Evolutionary conservation across 805 yeast species (phyloP).

Genomic region (Saccharomycopsis javanensis): DNA sequence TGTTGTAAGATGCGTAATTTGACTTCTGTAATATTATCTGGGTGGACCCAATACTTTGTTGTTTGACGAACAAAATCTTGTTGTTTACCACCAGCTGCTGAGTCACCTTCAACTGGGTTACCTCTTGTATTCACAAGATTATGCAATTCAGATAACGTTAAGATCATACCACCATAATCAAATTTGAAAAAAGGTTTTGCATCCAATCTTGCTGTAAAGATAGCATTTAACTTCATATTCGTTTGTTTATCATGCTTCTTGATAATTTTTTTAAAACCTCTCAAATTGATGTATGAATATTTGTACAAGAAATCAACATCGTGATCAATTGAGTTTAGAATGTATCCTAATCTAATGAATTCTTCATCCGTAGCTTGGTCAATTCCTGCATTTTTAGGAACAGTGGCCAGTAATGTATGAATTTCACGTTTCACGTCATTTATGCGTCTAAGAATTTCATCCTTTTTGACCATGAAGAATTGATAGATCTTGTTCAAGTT

Average conservation of each 20-base stretch:
- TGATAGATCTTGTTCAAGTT: conserved; percentile 91
- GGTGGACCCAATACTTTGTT: conserved; percentile 98
- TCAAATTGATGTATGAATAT: conserved; percentile 85
- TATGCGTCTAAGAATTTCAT: conserved; percentile 78
- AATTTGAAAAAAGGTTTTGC: conserved; percentile 94
- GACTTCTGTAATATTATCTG: conserved; percentile 94
- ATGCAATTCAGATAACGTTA: conserved; percentile 78
- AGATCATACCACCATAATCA: conserved; percentile 82
- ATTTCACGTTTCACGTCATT: neutral
- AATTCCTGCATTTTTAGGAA: conserved; percentile 63
- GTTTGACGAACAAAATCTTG: conserved; percentile 98
- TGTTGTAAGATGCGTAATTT: conserved; percentile 88
- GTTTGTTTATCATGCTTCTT: conserved; percentile 95
- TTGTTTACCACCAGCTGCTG: conserved; percentile 96
- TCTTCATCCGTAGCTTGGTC: conserved; percentile 61
- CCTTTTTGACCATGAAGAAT: conserved; percentile 79
- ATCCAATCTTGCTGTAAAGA: conserved; percentile 85
- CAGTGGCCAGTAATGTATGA: neutral
- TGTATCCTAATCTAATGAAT: conserved; percentile 67
- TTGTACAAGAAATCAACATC: conserved; percentile 96
- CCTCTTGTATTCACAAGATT: conserved; percentile 95
- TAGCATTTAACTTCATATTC: conserved; percentile 70
- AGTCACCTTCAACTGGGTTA: conserved; percentile 88
- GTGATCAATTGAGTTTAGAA: conserved; percentile 79
- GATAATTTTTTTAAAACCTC: conserved; percentile 93